Conservation (phyloP, 768 basidiomycete species). For the Collybiopsis luxurians region DNA sequence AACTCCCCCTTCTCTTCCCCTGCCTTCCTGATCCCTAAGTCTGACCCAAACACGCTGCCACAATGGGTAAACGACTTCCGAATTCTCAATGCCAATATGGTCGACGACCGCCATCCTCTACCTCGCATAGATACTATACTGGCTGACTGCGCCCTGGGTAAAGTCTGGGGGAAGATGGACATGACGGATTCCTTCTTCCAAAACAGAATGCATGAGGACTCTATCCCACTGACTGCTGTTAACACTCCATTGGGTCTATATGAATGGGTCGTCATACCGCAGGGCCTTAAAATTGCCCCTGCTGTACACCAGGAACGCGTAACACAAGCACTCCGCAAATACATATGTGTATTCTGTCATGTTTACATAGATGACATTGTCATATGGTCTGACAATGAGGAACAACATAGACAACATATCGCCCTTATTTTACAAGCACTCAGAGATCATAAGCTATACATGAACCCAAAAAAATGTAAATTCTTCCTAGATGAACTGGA, state of each 20-base stretch:
- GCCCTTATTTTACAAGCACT: constrained; percentile 15
- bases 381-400: constrained; percentile 27
- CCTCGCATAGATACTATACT: constrained; percentile 22
- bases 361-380: constrained; percentile 34
- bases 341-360: constrained; percentile 27
- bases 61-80: constrained; percentile 28
- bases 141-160: constrained; percentile 29
- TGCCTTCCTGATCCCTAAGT: constrained; percentile 28
- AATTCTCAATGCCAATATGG: constrained; percentile 19
- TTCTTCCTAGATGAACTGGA: constrained; percentile 3
- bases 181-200: constrained; percentile 40
- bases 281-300: constrained; percentile 26
- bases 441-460: constrained; percentile 13
- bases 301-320: constrained; percentile 24
- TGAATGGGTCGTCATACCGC: constrained; percentile 36
- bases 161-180: constrained; percentile 29
- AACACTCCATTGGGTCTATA: constrained; percentile 32
- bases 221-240: constrained; percentile 29
- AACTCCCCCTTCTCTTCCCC: constrained; percentile 24
- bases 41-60: constrained; percentile 18
- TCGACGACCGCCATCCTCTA: constrained; percentile 19
- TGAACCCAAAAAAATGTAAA: constrained; percentile 18
- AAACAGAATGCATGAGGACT: constrained; percentile 23
- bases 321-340: constrained; percentile 16
- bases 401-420: constrained; percentile 22